Percentiles rank a stretch among this genome's conserved stretches.
These are phyloP conservation scores for Kwoniella sp. DNA, from an alignment of 768 basidiomycete genomes.

Conservation along the genomic window DNA sequence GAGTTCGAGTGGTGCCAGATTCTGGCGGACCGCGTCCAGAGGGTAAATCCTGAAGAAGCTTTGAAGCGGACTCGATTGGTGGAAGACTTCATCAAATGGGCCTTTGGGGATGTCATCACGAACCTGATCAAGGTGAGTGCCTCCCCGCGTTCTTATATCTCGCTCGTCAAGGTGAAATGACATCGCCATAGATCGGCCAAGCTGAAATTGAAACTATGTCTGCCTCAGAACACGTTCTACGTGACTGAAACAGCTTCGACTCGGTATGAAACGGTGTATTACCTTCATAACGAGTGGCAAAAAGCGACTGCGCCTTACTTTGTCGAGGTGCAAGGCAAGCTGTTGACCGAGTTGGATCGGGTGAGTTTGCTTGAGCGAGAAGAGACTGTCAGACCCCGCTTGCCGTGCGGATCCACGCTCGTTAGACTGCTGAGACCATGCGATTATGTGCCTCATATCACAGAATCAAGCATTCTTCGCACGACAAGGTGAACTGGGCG, in stretches of 20 bases:
- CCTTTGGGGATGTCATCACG: slow-evolving; percentile 81
- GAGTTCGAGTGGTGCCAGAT: slow-evolving; percentile 75
- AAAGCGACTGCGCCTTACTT: slow-evolving; percentile 77
- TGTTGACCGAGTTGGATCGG: slow-evolving; percentile 71
- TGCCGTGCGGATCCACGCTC: slow-evolving; percentile 11
- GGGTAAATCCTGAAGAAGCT: slow-evolving; percentile 67
- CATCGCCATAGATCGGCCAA: neutral
- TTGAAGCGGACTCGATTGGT: slow-evolving; percentile 77
- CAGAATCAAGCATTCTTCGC: slow-evolving; percentile 37
- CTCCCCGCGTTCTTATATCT: too few relatives aligned
- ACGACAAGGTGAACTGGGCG: slow-evolving; percentile 40
- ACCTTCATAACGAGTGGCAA: slow-evolving; percentile 94
- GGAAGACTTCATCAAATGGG: slow-evolving; percentile 92
- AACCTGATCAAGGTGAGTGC: slow-evolving; percentile 72
- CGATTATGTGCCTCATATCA: too few relatives aligned
- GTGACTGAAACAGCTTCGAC: slow-evolving; percentile 87
- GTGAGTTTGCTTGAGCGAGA: slow-evolving; percentile 61
- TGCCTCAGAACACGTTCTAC: slow-evolving; percentile 81
- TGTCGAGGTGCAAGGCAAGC: slow-evolving; percentile 68
- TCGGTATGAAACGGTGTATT: slow-evolving; percentile 81
- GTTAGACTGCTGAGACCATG: too few relatives aligned
- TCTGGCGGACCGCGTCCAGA: slow-evolving; percentile 31
- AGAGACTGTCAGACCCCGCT: too few relatives aligned
- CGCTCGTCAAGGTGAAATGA: too few relatives aligned
- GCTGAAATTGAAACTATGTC: neutral